These are phyloP conservation scores for Pelargonium myrrhifolium DNA, from an alignment of 441 rosid species.

Conservation along the genomic window DNA sequence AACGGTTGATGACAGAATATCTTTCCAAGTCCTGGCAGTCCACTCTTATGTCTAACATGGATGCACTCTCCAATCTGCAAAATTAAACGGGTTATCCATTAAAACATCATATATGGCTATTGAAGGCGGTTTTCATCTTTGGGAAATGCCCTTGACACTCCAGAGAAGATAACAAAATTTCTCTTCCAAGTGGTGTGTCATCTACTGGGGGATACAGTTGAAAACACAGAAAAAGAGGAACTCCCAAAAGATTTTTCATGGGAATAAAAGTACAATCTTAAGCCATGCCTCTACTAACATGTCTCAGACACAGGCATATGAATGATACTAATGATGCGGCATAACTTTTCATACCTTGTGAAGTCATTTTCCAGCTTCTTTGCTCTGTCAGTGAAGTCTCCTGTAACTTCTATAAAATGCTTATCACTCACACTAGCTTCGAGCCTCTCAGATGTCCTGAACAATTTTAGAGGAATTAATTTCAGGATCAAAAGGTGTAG, in stretches of 20 bases:
- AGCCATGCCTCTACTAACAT: not conserved
- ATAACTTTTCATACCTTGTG: conserved; percentile 34
- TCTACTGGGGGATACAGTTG: too few relatives aligned
- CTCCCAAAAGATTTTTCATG: too few relatives aligned
- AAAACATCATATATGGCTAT: not conserved
- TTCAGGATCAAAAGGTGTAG: not conserved
- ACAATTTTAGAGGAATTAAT: conserved; percentile 10
- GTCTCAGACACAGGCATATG: not conserved
- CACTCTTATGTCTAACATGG: conserved; percentile 53
- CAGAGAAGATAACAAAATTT: too few relatives aligned
- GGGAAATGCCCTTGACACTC: too few relatives aligned
- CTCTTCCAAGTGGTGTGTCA: too few relatives aligned
- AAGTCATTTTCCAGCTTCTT: conserved; percentile 53
- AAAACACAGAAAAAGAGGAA: too few relatives aligned
- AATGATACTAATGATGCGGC: not conserved
- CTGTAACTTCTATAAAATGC: conserved; percentile 39
- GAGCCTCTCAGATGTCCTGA: conserved; percentile 37
- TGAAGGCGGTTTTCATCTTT: not conserved
- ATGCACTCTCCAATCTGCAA: conserved; percentile 63
- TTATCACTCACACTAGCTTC: conserved; percentile 32
- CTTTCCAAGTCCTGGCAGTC: conserved; percentile 75
- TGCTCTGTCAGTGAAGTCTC: conserved; percentile 48
- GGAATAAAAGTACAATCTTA: too few relatives aligned
- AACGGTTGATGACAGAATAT: conserved; percentile 71
- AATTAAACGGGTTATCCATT: not conserved